Evolutionary conservation across 116 monocot species (phyloP).

Genomic region (Papilionanthe hybrid): DNA sequence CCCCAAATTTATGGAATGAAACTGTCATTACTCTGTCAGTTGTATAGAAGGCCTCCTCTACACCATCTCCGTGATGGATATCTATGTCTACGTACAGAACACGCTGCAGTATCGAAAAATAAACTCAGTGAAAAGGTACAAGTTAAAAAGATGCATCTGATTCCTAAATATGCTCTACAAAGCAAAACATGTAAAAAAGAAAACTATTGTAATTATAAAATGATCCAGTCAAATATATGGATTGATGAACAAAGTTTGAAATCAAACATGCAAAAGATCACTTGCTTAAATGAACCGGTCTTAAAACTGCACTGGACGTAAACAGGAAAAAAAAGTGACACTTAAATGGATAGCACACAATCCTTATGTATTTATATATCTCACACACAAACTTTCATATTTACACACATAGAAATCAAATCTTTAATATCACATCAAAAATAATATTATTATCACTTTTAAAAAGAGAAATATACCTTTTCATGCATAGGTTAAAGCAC

Average conservation of each 20-base stretch:
- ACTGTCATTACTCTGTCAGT: conserved; percentile 80
- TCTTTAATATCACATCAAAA: no score
- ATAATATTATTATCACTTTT: no score
- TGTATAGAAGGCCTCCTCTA: conserved; percentile 79
- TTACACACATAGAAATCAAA: no score
- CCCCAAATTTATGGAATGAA: conserved; percentile 74
- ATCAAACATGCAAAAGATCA: not conserved
- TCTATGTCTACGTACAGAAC: conserved; percentile 77
- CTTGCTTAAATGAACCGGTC: not conserved
- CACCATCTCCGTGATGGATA: conserved; percentile 79
- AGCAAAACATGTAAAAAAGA: not conserved
- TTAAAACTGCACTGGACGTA: not conserved
- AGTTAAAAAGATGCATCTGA: not conserved
- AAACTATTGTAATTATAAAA: not conserved
- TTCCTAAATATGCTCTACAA: not conserved
- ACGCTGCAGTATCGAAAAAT: conserved; percentile 28
- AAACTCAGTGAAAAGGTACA: not conserved
- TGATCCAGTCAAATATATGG: not conserved
- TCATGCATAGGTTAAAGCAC: no score
- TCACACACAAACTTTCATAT: no score
- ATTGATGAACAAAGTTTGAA: not conserved
- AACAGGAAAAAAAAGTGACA: not conserved
- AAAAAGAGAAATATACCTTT: no score
- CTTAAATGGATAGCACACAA: no score
- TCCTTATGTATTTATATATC: no score